Evolutionary conservation across 2,329 filamentous ascomycete genomes (phyloP), one percentile per base, ranked within the genome.

Genomic region (Incumbomyces lentus): DNA sequence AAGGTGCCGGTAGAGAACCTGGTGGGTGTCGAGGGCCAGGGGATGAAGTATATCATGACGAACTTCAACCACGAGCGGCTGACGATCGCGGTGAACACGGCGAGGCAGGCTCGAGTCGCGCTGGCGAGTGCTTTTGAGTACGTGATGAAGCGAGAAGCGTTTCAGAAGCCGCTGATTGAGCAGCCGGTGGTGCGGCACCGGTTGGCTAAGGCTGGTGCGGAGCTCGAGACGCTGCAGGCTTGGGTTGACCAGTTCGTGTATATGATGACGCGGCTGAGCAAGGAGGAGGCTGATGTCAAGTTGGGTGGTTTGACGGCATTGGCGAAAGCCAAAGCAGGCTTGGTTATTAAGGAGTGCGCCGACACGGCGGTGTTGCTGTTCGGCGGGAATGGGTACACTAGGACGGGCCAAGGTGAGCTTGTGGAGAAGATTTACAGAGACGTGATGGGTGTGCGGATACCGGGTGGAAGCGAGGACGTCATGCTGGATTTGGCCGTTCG

Each of bases 31-130:
- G 83, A 87, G 61, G 82, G 82, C 10, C 67, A 75, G 57, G 84
- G 84, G 4, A 86, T 88, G 82, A 73, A 70, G 49, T 84, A 84
- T 58, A 76, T 84, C 58, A 85, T 84, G 81, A 81, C 77, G 45
- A 85, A 87, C 65, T 87, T 87, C 73, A 87, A 87, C 66, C 82
- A 87, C 61, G 84, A 88, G 62, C 75, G 83, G 0, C 68, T 87
- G 10, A 72, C 72, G 13, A 84, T 87, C 52, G 71, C 78, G 1
- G 75, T 86, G 12, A 74, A 75, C 0, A 73, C 75, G 1, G 82
- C 80, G 1, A 70, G 83, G 2, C 71, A 79, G 56, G 72, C 81
- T 0, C 70, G 75, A 7, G 78, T 82, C 2, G 79, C 77, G 1
- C 66, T 84, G 1, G 64, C 69, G 12, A 60, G 75, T 0, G 79